These are phyloP conservation scores for Pugionium cornutum DNA, from an alignment of 345 rosid species.

Conservation along the genomic window DNA sequence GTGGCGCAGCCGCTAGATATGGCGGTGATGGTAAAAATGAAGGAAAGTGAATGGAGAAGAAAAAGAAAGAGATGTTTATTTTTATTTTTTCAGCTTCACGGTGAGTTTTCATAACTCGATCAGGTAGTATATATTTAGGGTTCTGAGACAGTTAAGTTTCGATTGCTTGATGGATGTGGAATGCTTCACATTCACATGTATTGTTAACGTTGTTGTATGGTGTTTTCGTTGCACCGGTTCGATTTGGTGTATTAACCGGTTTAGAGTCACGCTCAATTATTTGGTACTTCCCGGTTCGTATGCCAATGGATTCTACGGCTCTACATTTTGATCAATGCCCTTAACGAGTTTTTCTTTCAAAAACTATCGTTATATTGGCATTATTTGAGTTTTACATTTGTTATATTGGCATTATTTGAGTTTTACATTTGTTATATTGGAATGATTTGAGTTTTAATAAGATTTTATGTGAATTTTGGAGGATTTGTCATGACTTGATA, in stretches of 20 bases:
- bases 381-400: too few species aligned
- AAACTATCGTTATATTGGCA: too few species aligned
- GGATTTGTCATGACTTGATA: too few species aligned
- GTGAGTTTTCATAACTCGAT: too few species aligned
- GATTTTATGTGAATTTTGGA: too few species aligned
- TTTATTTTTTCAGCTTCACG: too few species aligned
- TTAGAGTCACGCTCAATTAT: not conserved
- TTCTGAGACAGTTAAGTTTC: slow-evolving; percentile 16
- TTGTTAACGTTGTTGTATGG: slow-evolving; percentile 11
- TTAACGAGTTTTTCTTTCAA: too few species aligned
- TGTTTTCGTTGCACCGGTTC: slow-evolving; percentile 9
- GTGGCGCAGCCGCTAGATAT: slow-evolving; percentile 33
- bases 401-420: too few species aligned
- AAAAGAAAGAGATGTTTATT: not conserved
- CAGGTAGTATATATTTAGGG: slow-evolving; percentile 11
- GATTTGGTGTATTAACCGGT: not conserved
- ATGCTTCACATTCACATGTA: slow-evolving; percentile 12
- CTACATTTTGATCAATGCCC: not conserved
- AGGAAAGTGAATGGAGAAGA: slow-evolving; percentile 43
- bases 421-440: too few species aligned
- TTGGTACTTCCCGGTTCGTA: not conserved
- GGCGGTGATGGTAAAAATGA: slow-evolving; percentile 44
- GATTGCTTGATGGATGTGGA: slow-evolving; percentile 22
- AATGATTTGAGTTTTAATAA: too few species aligned
- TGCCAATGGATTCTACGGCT: not conserved